phyloP scores from a whole-genome alignment of 352 stramenopile genomes.

The Phytopythium vexans region DNA sequence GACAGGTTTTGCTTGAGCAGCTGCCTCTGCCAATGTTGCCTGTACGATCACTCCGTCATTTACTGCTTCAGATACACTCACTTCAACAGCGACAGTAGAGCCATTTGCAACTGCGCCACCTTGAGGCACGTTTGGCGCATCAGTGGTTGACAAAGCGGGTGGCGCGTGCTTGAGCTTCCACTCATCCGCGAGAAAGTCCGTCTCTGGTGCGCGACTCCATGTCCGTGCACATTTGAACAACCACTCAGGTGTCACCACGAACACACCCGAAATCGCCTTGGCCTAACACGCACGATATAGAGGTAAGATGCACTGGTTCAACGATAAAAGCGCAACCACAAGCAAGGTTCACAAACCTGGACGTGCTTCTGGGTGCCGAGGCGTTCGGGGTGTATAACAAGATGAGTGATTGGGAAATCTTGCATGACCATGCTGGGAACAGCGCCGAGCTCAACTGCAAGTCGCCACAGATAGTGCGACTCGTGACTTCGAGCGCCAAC shows the following conservation, averaged over 20 bases:
- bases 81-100: no score
- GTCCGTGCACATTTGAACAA: constrained; percentile 74
- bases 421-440: constrained; percentile 64
- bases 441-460: constrained; percentile 67
- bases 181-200: constrained; percentile 65
- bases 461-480: constrained; percentile 73
- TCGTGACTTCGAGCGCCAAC: constrained; percentile 49
- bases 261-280: constrained; percentile 48
- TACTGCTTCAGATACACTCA: constrained; percentile 3
- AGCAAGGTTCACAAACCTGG: constrained; percentile 24
- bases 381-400: constrained; percentile 78
- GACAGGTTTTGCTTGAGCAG: constrained; percentile 10
- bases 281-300: constrained; percentile 24
- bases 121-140: not conserved
- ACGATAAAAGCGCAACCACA: no score
- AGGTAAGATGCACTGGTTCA: no score
- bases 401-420: constrained; percentile 76
- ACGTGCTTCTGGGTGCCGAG: constrained; percentile 81
- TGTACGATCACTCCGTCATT: constrained; percentile 1
- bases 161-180: constrained; percentile 46
- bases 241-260: constrained; percentile 77
- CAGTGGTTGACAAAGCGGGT: not conserved
- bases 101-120: no score
- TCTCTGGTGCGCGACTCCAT: constrained; percentile 57
- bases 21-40: constrained; percentile 3